Percentiles rank a stretch among this genome's conserved stretches.
These are phyloP conservation scores for Russula ochroleuca DNA, from an alignment of 768 basidiomycete species.

Conservation along the genomic window DNA sequence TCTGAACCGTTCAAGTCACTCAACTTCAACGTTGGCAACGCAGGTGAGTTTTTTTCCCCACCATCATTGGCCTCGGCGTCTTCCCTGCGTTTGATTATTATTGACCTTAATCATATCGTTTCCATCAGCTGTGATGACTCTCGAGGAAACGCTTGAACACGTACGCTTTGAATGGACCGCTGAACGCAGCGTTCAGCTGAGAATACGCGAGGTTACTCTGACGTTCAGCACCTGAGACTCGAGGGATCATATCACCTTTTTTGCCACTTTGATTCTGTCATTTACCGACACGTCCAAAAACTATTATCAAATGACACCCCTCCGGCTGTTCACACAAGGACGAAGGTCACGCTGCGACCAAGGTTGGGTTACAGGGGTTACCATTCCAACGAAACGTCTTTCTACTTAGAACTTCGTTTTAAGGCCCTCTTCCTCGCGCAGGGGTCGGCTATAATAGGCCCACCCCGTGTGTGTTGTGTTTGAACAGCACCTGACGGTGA, in stretches of 20 bases:
- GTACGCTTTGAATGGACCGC: slow-evolving; percentile 82
- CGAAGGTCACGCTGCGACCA: background rate
- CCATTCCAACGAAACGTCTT: background rate
- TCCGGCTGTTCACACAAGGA: too few species aligned
- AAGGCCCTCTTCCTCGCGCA: background rate
- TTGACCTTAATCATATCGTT: background rate
- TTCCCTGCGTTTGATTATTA: background rate
- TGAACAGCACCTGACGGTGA: background rate
- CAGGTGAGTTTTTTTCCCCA: slow-evolving; percentile 52
- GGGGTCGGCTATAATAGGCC: background rate
- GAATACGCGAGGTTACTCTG: slow-evolving; percentile 74
- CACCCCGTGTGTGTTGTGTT: too few species aligned
- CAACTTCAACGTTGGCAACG: slow-evolving; percentile 77
- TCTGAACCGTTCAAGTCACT: slow-evolving; percentile 86
- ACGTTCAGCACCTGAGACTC: slow-evolving; percentile 82
- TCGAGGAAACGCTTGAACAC: slow-evolving; percentile 62
- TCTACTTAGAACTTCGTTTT: background rate
- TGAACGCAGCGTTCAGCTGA: slow-evolving; percentile 77
- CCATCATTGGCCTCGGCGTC: background rate
- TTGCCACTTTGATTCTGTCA: background rate
- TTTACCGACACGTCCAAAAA: background rate
- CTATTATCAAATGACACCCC: background rate
- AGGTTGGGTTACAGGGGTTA: background rate
- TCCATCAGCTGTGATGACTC: slow-evolving; percentile 47
- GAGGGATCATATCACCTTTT: slow-evolving; percentile 17